Conservation (phyloP, 352 stramenopile genomes). For the Globisporangium cederbergense region DNA sequence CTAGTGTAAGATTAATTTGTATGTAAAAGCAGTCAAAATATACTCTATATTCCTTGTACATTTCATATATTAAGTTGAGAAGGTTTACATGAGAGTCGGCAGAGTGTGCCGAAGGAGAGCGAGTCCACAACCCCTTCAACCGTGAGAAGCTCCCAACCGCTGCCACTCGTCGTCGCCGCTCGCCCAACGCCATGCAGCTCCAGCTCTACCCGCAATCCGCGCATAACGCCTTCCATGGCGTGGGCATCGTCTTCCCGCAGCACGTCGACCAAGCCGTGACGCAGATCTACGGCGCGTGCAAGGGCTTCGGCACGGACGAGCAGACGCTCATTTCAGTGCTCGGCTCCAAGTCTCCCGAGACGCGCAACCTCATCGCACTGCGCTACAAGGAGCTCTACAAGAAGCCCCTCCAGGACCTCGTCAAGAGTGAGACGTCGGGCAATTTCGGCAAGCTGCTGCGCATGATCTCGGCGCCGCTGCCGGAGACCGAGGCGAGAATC, state of each 20-base stretch:
- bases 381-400: slow-evolving; percentile 70
- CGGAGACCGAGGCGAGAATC: slow-evolving; percentile 48
- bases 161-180: not conserved
- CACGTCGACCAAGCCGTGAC: slow-evolving; percentile 59
- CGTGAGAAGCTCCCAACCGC: not conserved
- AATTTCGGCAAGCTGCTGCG: slow-evolving; percentile 67
- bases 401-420: slow-evolving; percentile 51
- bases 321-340: slow-evolving; percentile 50
- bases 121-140: slow-evolving; percentile 1
- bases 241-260: slow-evolving; percentile 35
- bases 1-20: not conserved
- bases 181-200: slow-evolving; percentile 10
- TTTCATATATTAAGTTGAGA: too few species aligned
- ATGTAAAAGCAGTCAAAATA: too few species aligned
- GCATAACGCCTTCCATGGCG: slow-evolving; percentile 51
- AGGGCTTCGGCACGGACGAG: slow-evolving; percentile 71
- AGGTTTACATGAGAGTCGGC: not conserved
- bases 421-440: slow-evolving; percentile 62
- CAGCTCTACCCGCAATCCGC: slow-evolving; percentile 63
- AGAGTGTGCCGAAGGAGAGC: not conserved
- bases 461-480: slow-evolving; percentile 55
- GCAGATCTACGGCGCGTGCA: slow-evolving; percentile 67
- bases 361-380: slow-evolving; percentile 56
- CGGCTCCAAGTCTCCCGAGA: slow-evolving; percentile 43
- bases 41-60: too few species aligned